Conservation (phyloP, 257 asterid species). For the Haberlea rhodopensis region DNA sequence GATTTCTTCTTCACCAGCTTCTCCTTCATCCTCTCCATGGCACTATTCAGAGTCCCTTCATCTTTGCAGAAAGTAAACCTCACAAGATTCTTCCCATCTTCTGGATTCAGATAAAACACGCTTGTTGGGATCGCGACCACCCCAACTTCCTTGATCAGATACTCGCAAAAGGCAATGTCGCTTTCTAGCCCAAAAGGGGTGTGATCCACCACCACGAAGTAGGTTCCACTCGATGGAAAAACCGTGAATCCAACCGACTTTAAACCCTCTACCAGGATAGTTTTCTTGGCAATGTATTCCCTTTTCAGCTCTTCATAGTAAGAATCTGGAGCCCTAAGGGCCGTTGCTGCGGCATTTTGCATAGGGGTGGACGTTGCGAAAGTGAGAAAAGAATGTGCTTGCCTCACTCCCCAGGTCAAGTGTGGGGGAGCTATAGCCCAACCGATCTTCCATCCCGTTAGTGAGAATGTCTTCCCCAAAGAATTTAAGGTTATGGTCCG, state of each 20-base stretch:
- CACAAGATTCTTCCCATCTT: constrained; percentile 92
- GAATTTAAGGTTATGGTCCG: constrained; percentile 85
- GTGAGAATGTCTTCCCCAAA: constrained; percentile 88
- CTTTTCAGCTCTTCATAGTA: constrained; percentile 70
- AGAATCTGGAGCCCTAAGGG: constrained; percentile 76
- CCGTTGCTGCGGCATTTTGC: constrained; percentile 83
- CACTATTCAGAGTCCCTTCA: constrained; percentile 60
- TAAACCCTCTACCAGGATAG: constrained; percentile 77
- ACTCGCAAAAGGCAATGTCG: constrained; percentile 86
- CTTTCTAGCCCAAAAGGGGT: constrained; percentile 74
- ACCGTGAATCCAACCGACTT: constrained; percentile 77
- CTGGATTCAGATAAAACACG: constrained; percentile 81
- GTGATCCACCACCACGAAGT: constrained; percentile 86
- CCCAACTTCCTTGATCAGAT: constrained; percentile 84
- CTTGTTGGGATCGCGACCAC: constrained; percentile 95
- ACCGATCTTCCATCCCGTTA: constrained; percentile 97
- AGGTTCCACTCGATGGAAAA: constrained; percentile 87
- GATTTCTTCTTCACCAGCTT: constrained; percentile 44
- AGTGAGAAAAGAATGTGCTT: constrained; percentile 83
- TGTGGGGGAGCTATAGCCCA: constrained; percentile 98
- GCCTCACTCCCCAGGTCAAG: constrained; percentile 89
- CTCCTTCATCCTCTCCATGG: constrained; percentile 65
- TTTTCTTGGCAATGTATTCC: constrained; percentile 73
- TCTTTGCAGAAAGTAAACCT: constrained; percentile 98
- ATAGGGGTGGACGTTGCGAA: constrained; percentile 95